Base-by-base conservation (phyloP, 2,329 filamentous ascomycete species). In the Beauveria sp. region DNA sequence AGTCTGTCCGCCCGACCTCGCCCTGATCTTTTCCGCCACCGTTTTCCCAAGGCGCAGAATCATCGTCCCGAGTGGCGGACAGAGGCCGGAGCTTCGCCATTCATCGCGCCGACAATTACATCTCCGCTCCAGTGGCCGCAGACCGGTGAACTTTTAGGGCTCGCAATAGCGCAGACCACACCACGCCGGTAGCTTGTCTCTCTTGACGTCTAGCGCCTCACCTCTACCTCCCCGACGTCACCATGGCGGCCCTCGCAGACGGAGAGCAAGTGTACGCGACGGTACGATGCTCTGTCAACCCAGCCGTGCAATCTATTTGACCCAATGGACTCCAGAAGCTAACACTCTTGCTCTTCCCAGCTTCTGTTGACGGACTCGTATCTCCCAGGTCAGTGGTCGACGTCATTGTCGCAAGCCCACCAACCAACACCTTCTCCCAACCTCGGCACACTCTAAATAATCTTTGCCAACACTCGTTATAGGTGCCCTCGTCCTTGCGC, bases 401-500 rank as follows among this genome's bases (percentile, higher is more conserved):
- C 30, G 41, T 54, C 51, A 54, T 59, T 60, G n/a, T 63, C 55
- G 48, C 55, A 44, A 59, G 59, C 55, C 64, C 37, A 58, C 59
- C 52, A 55, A 26, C 53, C 30, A 50, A 63, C 63, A 62, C 58
- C 18, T 8, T 3, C 3, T 65, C 62, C 58, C 26, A 62, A 64
- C 62, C 64, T 67, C 69, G 66, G 55, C 59, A 43, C 4, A 16
- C 18, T 14, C 52, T 64, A 63, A 46, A 57, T 60, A 60, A 63
- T 59, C 22, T 58, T 55, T 52, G 53, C 34, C 59, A 18, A n/a
- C 20, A n/a, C 41, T n/a, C 16, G 4, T 22, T 40, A n/a, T 67
- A 96, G 93, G 94, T 73, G 93, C 92, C 63, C 85, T 94, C 68
- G 92, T 99, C 52, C 86, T 99, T 65, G 92, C 92, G 64, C 92